Evolutionary conservation across 2,329 filamentous ascomycete genomes (phyloP), one percentile per base, ranked within the genome.

Genomic region (Sarocladium oryzae): DNA sequence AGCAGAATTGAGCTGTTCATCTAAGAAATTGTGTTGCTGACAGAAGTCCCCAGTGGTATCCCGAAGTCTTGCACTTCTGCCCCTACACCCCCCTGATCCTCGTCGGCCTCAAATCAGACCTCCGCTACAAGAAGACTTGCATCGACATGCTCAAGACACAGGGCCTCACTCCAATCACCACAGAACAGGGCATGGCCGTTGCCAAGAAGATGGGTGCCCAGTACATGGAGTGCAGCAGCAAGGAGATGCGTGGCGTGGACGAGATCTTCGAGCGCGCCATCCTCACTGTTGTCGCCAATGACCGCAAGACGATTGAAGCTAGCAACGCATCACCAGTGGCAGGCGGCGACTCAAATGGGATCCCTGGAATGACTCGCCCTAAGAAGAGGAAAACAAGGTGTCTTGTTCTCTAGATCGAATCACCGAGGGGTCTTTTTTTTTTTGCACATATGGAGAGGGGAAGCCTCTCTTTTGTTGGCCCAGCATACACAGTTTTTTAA

Each of bases 131-230:
- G 78, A 86, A 89, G 70, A 92, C 90, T 50, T 97, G 93, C 72
- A 96, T 97, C 70, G 93, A 99, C 67, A 90, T 99, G 67, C 89
- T 99, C 71, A 96, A 95, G 74, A 96, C 92, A 15, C 93, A 99
- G 69, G 93, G 93, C 45, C 80, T 99, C 54, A 97, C 92, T 2
- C 93, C 93, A 4, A 92, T 99, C 46, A 96, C 91, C 1, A 83
- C 84, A 49, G 88, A 95, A 61, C 92, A 99, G 70, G 93, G 92
- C 56, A 81, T 86, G 65, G 79, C 82, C 8, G 91, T 99, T 23
- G 91, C 93, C 52, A 81, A 85, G 63, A 93, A 92, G 73, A 99
- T 99, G 93, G 84, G 85, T 56, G 93, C 93, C 11, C 79, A 85
- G 63, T 99, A 99, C 74, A 92, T 96, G 81, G 93, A 99, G 73